Evolutionary conservation across 257 asterid genomes (phyloP).

Genomic region (Gynochthodes officinalis): DNA sequence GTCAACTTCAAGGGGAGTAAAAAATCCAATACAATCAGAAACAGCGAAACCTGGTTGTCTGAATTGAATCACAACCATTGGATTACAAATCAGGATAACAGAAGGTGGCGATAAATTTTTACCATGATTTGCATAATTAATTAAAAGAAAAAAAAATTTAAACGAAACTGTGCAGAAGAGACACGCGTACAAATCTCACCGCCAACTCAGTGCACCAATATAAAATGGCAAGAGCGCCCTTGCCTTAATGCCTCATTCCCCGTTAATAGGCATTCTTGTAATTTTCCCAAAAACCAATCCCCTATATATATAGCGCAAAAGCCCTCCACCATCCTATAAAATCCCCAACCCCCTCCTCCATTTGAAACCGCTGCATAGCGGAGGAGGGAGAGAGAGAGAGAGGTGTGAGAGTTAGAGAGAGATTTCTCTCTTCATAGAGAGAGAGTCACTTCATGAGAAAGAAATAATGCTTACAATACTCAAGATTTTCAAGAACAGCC

Average conservation of each 20-base stretch:
- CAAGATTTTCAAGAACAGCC: constrained; percentile 7
- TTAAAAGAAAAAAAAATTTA: background rate
- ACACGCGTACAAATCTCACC: too few species aligned
- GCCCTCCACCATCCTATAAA: constrained; percentile 41
- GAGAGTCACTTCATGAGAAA: constrained; percentile 19
- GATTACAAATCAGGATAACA: background rate
- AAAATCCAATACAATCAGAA: background rate
- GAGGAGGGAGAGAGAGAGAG: constrained; percentile 30
- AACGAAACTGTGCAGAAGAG: too few species aligned
- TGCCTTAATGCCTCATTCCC: too few species aligned
- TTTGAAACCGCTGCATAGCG: constrained; percentile 50
- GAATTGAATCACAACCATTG: background rate
- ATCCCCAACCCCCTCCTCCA: constrained; percentile 32
- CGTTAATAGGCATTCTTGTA: constrained; percentile 54
- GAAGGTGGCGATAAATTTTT: constrained; percentile 14
- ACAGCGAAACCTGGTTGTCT: constrained; percentile 2
- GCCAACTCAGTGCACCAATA: too few species aligned
- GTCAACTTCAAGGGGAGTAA: too few species aligned
- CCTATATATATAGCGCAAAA: constrained; percentile 12
- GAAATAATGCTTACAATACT: background rate
- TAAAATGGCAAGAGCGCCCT: too few species aligned
- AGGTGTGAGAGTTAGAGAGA: constrained; percentile 29
- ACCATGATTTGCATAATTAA: too few species aligned
- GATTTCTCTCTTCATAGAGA: constrained; percentile 34
- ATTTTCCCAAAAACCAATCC: constrained; percentile 23